These are phyloP conservation scores for Didymella glomerata DNA, from an alignment of 2,329 filamentous ascomycete species.

Conservation along the genomic window DNA sequence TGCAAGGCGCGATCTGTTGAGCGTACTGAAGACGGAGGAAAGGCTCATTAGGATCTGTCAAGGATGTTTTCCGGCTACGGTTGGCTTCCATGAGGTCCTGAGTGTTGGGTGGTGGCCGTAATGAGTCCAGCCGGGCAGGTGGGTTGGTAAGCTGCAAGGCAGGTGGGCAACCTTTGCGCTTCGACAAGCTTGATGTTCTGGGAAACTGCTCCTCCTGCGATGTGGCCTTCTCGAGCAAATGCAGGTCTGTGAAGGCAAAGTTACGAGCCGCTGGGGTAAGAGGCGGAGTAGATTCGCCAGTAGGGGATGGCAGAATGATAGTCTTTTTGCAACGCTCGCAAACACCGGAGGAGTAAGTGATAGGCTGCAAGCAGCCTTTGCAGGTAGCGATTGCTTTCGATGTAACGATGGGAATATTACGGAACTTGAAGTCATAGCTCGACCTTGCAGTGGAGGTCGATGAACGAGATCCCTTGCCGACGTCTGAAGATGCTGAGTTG, in stretches of 20 bases:
- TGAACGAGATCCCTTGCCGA: slow-evolving; percentile 23
- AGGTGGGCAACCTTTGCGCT: slow-evolving; percentile 30
- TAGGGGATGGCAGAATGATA: slow-evolving; percentile 30
- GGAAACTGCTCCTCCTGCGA: slow-evolving; percentile 24
- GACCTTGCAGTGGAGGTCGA: slow-evolving; percentile 28
- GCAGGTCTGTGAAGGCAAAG: slow-evolving; percentile 35
- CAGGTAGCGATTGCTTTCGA: slow-evolving; percentile 41
- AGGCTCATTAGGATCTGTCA: slow-evolving; percentile 44
- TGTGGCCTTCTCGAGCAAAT: slow-evolving; percentile 30
- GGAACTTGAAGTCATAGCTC: slow-evolving; percentile 41
- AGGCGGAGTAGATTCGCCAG: slow-evolving; percentile 40
- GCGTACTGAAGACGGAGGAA: slow-evolving; percentile 41
- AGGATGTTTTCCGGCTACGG: slow-evolving; percentile 39
- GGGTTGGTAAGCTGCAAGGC: slow-evolving; percentile 34
- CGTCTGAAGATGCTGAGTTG: slow-evolving; percentile 32
- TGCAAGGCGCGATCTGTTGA: slow-evolving; percentile 25
- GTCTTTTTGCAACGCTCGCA: slow-evolving; percentile 45
- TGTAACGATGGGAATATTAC: slow-evolving; percentile 19
- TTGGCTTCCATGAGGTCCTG: slow-evolving; percentile 21
- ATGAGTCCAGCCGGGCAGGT: slow-evolving; percentile 44
- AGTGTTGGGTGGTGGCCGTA: slow-evolving; percentile 33
- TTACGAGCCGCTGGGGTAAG: slow-evolving; percentile 36
- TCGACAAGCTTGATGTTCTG: slow-evolving; percentile 29
- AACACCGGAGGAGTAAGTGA: slow-evolving; percentile 38
- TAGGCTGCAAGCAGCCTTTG: slow-evolving; percentile 42